These are phyloP conservation scores for Fusarium humuli DNA, from an alignment of 2,329 filamentous ascomycete genomes.

Conservation along the genomic window DNA sequence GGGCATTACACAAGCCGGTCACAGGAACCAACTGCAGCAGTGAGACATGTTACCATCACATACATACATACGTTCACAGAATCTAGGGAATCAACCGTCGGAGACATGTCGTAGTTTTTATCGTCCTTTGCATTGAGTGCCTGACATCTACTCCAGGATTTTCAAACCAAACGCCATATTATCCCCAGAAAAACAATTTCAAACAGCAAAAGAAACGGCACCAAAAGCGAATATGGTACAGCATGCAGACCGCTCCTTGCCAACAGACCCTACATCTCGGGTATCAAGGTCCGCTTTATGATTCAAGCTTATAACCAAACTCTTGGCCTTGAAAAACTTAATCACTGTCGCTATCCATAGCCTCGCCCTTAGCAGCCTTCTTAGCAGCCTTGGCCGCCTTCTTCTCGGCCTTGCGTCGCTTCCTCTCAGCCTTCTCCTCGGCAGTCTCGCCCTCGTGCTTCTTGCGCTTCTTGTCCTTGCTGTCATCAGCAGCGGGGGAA, in stretches of 20 bases:
- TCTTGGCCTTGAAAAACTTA: constrained; percentile 46
- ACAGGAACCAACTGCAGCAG: constrained; percentile 19
- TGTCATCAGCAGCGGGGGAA: constrained; percentile 61
- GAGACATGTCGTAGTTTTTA: constrained; percentile 33
- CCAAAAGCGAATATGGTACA: constrained; percentile 47
- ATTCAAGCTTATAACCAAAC: constrained; percentile 22
- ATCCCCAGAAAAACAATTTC: constrained; percentile 40
- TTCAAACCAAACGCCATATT: constrained; percentile 48
- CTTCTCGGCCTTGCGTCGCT: constrained; percentile 70
- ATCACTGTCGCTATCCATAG: constrained; percentile 65
- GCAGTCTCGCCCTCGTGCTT: constrained; percentile 83
- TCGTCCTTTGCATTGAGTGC: constrained; percentile 48
- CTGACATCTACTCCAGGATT: constrained; percentile 49
- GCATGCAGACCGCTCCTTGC: constrained; percentile 44
- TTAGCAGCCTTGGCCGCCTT: constrained; percentile 68
- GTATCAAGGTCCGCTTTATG: constrained; percentile 35
- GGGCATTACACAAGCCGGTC: constrained; percentile 17
- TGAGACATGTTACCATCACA: constrained; percentile 13
- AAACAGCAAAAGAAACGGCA: constrained; percentile 38
- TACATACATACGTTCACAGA: constrained; percentile 14
- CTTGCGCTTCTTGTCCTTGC: constrained; percentile 77
- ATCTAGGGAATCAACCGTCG: not conserved
- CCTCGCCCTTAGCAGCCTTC: constrained; percentile 64
- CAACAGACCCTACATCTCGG: constrained; percentile 41
- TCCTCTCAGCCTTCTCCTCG: constrained; percentile 73